Evolutionary conservation across 2,329 filamentous ascomycete genomes (phyloP).

Genomic region (Claviceps pazoutovae): DNA sequence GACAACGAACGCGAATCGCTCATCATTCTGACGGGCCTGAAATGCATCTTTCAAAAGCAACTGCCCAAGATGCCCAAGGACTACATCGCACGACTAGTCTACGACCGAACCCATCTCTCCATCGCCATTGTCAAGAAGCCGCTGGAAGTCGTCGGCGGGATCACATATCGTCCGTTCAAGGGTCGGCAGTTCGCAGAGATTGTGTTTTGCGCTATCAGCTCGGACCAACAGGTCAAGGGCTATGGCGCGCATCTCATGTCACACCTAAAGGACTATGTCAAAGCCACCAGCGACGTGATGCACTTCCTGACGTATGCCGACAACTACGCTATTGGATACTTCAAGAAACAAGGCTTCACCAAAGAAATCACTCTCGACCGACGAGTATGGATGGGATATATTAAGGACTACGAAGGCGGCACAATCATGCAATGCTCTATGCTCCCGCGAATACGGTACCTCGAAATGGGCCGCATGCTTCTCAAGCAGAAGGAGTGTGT

Average conservation of each 20-base stretch:
- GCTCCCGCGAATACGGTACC: slow-evolving; percentile 86
- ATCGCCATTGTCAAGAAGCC: slow-evolving; percentile 97
- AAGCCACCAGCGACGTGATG: slow-evolving; percentile 92
- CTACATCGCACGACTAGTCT: slow-evolving; percentile 93
- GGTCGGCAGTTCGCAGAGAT: slow-evolving; percentile 91
- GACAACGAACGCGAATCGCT: slow-evolving; percentile 76
- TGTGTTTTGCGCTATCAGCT: slow-evolving; percentile 95
- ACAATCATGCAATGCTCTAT: slow-evolving; percentile 99
- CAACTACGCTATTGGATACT: slow-evolving; percentile 97
- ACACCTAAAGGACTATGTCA: slow-evolving; percentile 95
- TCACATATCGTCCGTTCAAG: slow-evolving; percentile 91
- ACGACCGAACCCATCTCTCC: slow-evolving; percentile 89
- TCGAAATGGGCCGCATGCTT: slow-evolving; percentile 85
- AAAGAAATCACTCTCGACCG: slow-evolving; percentile 92
- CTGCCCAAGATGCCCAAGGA: slow-evolving; percentile 99
- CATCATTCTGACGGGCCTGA: slow-evolving; percentile 88
- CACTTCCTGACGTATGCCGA: slow-evolving; percentile 98
- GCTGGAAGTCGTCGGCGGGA: slow-evolving; percentile 87
- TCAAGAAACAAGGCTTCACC: slow-evolving; percentile 97
- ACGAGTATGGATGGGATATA: slow-evolving; percentile 96
- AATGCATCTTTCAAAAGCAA: slow-evolving; percentile 97
- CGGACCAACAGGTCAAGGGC: slow-evolving; percentile 95
- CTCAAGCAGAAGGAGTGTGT: slow-evolving; percentile 95
- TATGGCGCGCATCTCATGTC: slow-evolving; percentile 98
- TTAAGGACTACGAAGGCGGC: slow-evolving; percentile 97